Percentiles rank a stretch among this genome's conserved stretches.
Conservation (phyloP, 78 protist genomes). For the Cavenderia fasciculata region DNA sequence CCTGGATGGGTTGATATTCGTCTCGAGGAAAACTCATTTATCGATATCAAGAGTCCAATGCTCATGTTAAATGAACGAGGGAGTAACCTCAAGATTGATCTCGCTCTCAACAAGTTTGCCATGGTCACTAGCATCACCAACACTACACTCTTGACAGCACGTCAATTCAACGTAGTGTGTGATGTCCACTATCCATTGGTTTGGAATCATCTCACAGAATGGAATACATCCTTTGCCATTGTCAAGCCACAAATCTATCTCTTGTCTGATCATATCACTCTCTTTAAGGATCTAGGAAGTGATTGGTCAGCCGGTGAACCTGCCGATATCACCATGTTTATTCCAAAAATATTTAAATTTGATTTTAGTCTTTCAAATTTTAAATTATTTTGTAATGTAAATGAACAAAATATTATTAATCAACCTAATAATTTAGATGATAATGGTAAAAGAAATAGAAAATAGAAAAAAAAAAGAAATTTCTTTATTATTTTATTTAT, state of each 20-base stretch:
- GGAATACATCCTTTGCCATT: constrained; percentile 16
- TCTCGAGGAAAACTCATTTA: constrained; percentile 34
- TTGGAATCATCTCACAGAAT: constrained; percentile 73
- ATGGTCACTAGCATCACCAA: constrained; percentile 48
- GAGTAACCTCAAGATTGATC: neutral
- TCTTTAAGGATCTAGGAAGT: constrained; percentile 59
- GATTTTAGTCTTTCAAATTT: constrained; percentile 12
- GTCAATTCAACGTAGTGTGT: neutral
- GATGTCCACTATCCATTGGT: constrained; percentile 52
- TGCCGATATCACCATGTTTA: constrained; percentile 51
- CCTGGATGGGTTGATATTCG: constrained; percentile 57
- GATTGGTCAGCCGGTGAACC: constrained; percentile 82
- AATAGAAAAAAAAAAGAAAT: too few relatives aligned
- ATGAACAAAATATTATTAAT: constrained; percentile 74
- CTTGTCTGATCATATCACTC: constrained; percentile 40
- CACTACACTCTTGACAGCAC: constrained; percentile 10
- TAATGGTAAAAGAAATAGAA: too few relatives aligned
- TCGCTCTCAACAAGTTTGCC: neutral
- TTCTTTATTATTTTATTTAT: too few relatives aligned
- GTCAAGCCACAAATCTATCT: constrained; percentile 52
- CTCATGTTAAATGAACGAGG: neutral
- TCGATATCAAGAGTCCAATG: constrained; percentile 30
- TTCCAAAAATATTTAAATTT: constrained; percentile 38
- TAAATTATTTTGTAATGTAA: constrained; percentile 57
- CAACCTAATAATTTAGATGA: constrained; percentile 63